Conservation (phyloP, 1,284 basidiomycete genomes). For the Coniferiporia sulphurascens region DNA sequence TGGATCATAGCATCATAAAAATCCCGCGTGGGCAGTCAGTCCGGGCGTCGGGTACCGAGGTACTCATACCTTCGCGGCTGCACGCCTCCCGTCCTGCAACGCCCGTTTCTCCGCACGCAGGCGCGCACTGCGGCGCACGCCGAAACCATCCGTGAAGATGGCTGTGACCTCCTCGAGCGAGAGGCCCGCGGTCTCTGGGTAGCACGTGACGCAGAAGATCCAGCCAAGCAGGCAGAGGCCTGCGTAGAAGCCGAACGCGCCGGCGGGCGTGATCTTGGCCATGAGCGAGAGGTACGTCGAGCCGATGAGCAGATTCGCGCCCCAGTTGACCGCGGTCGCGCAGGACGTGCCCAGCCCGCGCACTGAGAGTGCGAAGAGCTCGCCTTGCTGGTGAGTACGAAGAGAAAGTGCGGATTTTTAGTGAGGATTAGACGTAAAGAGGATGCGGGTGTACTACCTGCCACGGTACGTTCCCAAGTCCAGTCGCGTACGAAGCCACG, state of each 20-base stretch:
- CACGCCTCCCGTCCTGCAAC: constrained; percentile 20
- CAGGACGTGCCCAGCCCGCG: constrained; percentile 79
- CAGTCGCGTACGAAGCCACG: constrained; percentile 78
- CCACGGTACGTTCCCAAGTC: constrained; percentile 80
- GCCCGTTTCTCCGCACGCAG: constrained; percentile 40
- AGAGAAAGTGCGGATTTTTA: background rate
- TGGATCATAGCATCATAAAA: too few species aligned
- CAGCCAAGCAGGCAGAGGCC: constrained; percentile 68
- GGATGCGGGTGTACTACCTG: constrained; percentile 31
- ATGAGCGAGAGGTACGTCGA: constrained; percentile 80
- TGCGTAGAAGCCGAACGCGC: constrained; percentile 79
- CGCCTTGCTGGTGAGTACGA: constrained; percentile 4
- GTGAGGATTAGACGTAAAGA: background rate
- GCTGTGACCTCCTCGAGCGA: constrained; percentile 71
- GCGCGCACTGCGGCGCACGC: constrained; percentile 48
- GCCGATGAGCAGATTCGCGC: constrained; percentile 72
- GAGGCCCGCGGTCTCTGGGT: constrained; percentile 75
- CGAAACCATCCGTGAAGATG: constrained; percentile 56
- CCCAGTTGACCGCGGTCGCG: constrained; percentile 80
- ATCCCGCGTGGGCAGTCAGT: background rate
- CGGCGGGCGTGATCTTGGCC: constrained; percentile 68
- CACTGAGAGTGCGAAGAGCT: constrained; percentile 36
- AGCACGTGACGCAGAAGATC: constrained; percentile 64
- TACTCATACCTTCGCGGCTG: background rate
- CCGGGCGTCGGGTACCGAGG: background rate